phyloP scores from a whole-genome alignment of 352 stramenopile species.

The Thalassiosira exigua region DNA sequence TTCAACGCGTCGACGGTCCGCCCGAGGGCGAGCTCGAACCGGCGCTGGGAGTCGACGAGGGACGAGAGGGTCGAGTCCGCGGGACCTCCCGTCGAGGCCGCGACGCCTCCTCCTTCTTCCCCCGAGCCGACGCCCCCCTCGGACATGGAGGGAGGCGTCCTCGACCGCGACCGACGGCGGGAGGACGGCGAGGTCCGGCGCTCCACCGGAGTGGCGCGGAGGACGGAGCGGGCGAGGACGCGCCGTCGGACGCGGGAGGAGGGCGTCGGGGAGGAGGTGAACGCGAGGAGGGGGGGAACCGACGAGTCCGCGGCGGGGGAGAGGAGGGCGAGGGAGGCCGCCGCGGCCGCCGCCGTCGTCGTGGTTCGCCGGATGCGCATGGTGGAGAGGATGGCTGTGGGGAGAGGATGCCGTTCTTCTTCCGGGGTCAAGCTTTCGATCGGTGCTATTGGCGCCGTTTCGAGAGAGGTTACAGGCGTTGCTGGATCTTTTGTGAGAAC shows the following conservation, averaged over 20 bases:
- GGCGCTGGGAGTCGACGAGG: conserved; percentile 67
- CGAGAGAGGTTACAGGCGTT: too few relatives aligned
- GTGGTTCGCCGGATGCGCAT: too few relatives aligned
- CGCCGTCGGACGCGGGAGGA: conserved; percentile 7
- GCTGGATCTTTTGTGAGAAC: too few relatives aligned
- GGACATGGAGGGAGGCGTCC: not conserved
- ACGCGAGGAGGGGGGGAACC: conserved; percentile 8
- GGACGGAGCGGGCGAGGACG: conserved; percentile 15
- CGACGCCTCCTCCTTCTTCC: conserved; percentile 2
- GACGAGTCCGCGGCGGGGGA: too few relatives aligned
- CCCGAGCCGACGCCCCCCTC: too few relatives aligned
- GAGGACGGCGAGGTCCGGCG: conserved; percentile 1
- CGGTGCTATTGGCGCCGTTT: too few relatives aligned
- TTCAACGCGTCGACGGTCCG: conserved; percentile 73
- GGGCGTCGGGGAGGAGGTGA: conserved; percentile 1
- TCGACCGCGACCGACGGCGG: not conserved
- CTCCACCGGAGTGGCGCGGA: not conserved
- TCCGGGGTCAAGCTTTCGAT: too few relatives aligned
- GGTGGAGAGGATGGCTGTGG: too few relatives aligned
- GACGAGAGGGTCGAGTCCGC: conserved; percentile 8
- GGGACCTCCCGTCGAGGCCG: not conserved
- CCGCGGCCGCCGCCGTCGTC: too few relatives aligned
- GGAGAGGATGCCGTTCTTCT: too few relatives aligned
- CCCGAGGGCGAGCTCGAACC: conserved; percentile 80
- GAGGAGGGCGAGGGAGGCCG: too few relatives aligned